phyloP scores from a whole-genome alignment of 192 early-diverging fungal species.

The Pilobolus umbonatus region DNA sequence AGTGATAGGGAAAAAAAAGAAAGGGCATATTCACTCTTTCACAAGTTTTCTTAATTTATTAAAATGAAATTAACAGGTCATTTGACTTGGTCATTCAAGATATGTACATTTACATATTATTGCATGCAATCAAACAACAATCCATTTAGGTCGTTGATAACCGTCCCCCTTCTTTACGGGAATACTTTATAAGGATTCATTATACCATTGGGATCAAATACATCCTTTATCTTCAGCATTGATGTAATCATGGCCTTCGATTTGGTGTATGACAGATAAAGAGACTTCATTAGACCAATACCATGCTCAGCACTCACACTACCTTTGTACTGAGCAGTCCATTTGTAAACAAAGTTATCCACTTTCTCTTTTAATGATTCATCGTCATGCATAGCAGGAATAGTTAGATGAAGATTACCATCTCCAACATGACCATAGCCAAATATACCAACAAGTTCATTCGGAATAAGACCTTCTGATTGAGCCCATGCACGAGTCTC shows the following conservation, averaged over 20 bases:
- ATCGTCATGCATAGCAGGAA: constrained; percentile 48
- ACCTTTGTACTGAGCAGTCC: constrained; percentile 60
- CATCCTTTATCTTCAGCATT: constrained; percentile 72
- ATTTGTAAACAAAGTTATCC: constrained; percentile 89
- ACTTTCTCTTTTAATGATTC: constrained; percentile 40
- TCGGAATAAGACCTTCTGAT: constrained; percentile 46
- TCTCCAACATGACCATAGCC: constrained; percentile 99
- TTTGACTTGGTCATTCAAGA: too few species aligned
- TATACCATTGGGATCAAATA: constrained; percentile 83
- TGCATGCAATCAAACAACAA: too few species aligned
- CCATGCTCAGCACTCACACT: constrained; percentile 88
- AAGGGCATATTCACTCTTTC: too few species aligned
- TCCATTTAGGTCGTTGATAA: too few species aligned
- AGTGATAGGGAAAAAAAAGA: background rate
- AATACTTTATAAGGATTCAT: constrained; percentile 69
- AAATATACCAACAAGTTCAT: constrained; percentile 57
- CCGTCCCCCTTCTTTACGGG: too few species aligned
- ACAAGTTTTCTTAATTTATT: too few species aligned
- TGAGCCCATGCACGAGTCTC: constrained; percentile 63
- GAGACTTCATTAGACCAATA: constrained; percentile 65
- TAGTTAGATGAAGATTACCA: constrained; percentile 89
- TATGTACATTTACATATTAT: too few species aligned
- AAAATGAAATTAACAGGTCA: too few species aligned
- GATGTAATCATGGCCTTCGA: constrained; percentile 53
- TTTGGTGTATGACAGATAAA: constrained; percentile 66